Percentiles rank a stretch among this genome's conserved stretches.
phyloP scores from a whole-genome alignment of 768 basidiomycete genomes.

The Suillus hirtellus region DNA sequence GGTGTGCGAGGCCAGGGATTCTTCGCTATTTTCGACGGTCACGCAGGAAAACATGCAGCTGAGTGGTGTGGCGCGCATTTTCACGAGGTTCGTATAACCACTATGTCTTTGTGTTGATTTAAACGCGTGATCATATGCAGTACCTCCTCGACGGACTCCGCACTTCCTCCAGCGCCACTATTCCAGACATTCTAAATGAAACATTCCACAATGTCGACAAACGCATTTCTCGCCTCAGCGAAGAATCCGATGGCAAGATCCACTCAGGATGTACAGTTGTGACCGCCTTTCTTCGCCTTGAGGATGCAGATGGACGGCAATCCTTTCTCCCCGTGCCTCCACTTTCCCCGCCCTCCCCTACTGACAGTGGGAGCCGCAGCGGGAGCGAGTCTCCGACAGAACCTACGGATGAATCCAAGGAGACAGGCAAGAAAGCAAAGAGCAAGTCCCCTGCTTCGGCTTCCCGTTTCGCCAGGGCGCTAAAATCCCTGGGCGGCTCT shows the following conservation, averaged over 20 bases:
- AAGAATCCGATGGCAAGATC: slow-evolving; percentile 87
- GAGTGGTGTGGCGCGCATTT: slow-evolving; percentile 99
- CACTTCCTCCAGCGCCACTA: slow-evolving; percentile 51
- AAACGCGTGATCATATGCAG: slow-evolving; percentile 28
- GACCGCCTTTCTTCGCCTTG: slow-evolving; percentile 90
- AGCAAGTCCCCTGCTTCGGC: slow-evolving; percentile 39
- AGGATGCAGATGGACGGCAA: slow-evolving; percentile 76
- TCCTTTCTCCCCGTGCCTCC: slow-evolving; percentile 52
- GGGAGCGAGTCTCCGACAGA: slow-evolving; percentile 41
- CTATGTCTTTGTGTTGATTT: slow-evolving; percentile 1
- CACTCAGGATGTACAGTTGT: slow-evolving; percentile 98
- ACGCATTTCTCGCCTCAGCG: slow-evolving; percentile 79
- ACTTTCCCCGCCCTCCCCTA: slow-evolving; percentile 35
- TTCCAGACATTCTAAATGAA: slow-evolving; percentile 89
- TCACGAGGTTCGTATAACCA: slow-evolving; percentile 63
- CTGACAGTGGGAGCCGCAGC: slow-evolving; percentile 30
- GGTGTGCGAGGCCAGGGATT: slow-evolving; percentile 93
- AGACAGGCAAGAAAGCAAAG: slow-evolving; percentile 46
- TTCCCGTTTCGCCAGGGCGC: slow-evolving; percentile 55
- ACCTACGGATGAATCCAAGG: slow-evolving; percentile 30
- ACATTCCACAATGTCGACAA: slow-evolving; percentile 94
- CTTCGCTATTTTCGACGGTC: slow-evolving; percentile 98
- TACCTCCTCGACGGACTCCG: slow-evolving; percentile 72
- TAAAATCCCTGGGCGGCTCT: slow-evolving; percentile 45
- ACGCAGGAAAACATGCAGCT: slow-evolving; percentile 97